These are phyloP conservation scores for Ensete glaucum DNA, from an alignment of 176 grass and related monocot species.

Conservation along the genomic window DNA sequence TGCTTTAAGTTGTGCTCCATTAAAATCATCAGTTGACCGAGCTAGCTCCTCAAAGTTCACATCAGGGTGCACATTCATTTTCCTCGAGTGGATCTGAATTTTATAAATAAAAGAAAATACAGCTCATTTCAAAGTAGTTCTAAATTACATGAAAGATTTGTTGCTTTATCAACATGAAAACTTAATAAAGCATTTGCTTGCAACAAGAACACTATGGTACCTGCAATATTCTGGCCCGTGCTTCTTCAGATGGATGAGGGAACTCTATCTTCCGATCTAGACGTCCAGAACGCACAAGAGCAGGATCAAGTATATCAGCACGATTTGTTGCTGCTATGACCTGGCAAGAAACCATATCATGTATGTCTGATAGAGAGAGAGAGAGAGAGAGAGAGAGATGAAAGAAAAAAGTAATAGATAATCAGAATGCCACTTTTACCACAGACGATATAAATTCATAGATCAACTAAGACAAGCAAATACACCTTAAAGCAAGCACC, in stretches of 20 bases:
- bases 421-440: too few relatives aligned
- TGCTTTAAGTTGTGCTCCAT: conserved; percentile 86
- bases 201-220: conserved; percentile 12
- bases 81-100: conserved; percentile 78
- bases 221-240: conserved; percentile 86
- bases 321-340: conserved; percentile 90
- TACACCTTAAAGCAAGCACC: too few relatives aligned
- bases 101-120: conserved; percentile 1
- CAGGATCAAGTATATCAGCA: conserved; percentile 92
- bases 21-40: conserved; percentile 78
- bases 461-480: too few relatives aligned
- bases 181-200: not conserved
- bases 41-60: conserved; percentile 97
- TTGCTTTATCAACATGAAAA: not conserved
- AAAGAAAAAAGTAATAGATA: not conserved
- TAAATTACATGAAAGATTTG: not conserved
- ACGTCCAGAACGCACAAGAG: conserved; percentile 82
- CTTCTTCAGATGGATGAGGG: conserved; percentile 87
- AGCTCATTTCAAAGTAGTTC: not conserved
- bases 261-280: conserved; percentile 94
- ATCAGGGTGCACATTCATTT: conserved; percentile 87
- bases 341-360: conserved; percentile 23
- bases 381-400: not conserved
- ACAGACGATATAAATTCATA: too few relatives aligned
- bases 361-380: not conserved